Evolutionary conservation across 2,329 filamentous ascomycete genomes (phyloP).

Genomic region (Calycina herbarum): DNA sequence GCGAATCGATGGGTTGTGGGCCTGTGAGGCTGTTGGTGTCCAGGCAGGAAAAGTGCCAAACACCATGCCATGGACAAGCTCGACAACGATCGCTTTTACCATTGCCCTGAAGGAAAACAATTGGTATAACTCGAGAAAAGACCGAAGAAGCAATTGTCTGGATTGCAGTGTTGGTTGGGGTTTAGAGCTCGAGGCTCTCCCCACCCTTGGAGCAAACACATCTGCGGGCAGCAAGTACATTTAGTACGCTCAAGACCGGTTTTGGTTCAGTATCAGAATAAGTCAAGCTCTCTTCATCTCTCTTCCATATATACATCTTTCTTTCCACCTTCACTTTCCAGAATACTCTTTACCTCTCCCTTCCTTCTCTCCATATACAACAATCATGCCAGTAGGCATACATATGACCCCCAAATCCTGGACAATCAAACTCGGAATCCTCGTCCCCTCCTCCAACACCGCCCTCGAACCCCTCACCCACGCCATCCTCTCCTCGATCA

Average conservation of each 20-base stretch:
- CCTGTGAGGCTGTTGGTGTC: not conserved
- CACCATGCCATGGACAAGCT: too few species aligned
- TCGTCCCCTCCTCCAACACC: constrained; percentile 47
- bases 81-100: not conserved
- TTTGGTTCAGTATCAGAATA: too few species aligned
- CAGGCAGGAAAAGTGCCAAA: too few species aligned
- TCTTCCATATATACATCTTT: too few species aligned
- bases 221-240: not conserved
- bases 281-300: too few species aligned
- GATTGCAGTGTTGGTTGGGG: too few species aligned
- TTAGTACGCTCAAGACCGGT: too few species aligned
- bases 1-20: not conserved
- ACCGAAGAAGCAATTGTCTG: not conserved
- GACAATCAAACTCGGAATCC: constrained; percentile 40
- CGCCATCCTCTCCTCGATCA: constrained; percentile 36
- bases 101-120: not conserved
- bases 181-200: not conserved
- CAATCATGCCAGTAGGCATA: not conserved
- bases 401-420: constrained; percentile 9
- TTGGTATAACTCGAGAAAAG: not conserved
- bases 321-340: not conserved
- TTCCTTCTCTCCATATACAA: not conserved
- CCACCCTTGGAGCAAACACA: not conserved
- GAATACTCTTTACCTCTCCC: not conserved
- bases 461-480: constrained; percentile 45